Evolutionary conservation across 1,284 basidiomycete species (phyloP).

Genomic region (Tilletia walkeri): DNA sequence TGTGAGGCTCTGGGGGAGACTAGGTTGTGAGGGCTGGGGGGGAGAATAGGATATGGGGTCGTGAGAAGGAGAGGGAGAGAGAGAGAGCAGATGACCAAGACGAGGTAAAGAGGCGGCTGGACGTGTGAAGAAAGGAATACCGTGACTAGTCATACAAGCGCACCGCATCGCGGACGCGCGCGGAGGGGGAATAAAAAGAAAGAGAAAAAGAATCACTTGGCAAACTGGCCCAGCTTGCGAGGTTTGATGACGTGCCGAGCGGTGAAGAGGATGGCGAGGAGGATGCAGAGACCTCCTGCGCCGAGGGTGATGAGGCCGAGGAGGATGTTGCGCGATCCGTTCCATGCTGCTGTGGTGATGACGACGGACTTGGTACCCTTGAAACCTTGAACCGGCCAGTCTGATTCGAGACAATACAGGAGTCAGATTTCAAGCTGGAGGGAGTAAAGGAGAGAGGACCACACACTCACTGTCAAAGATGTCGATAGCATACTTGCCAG

Average conservation of each 20-base stretch:
- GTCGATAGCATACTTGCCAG: slow-evolving; percentile 74
- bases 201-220: too few relatives aligned
- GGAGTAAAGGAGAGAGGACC: background rate
- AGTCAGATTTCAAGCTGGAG: background rate
- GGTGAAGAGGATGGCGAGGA: slow-evolving; percentile 81
- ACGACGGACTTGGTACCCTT: slow-evolving; percentile 94
- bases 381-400: slow-evolving; percentile 88
- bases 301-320: slow-evolving; percentile 95
- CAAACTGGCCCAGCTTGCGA: slow-evolving; percentile 63
- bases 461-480: slow-evolving; percentile 72
- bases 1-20: too few relatives aligned
- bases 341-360: slow-evolving; percentile 94
- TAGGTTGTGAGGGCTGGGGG: too few relatives aligned
- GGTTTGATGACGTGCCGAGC: slow-evolving; percentile 87
- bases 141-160: too few relatives aligned
- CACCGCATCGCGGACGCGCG: too few relatives aligned
- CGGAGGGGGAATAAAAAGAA: too few relatives aligned
- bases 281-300: slow-evolving; percentile 78
- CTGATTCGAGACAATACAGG: too few relatives aligned
- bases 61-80: too few relatives aligned
- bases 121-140: too few relatives aligned
- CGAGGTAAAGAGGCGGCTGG: too few relatives aligned
- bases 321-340: slow-evolving; percentile 96
- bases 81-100: too few relatives aligned
- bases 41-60: too few relatives aligned